Evolutionary conservation across 2,329 filamentous ascomycete genomes (phyloP).

Genomic region (Aspergillus pseudonomiae): DNA sequence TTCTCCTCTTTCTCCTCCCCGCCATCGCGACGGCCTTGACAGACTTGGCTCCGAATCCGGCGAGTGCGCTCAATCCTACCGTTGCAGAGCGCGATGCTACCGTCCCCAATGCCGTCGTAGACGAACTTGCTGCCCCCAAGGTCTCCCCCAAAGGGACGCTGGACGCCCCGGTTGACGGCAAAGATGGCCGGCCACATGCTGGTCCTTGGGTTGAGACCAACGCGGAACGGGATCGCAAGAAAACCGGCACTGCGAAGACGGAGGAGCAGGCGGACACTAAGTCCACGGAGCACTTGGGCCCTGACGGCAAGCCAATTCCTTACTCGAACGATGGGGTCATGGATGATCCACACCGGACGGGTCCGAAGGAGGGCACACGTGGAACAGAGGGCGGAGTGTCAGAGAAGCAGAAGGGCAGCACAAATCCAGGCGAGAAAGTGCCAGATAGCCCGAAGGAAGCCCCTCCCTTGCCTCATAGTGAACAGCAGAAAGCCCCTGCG

Average conservation of each 20-base stretch:
- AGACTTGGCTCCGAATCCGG: constrained; percentile 21
- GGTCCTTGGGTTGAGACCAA: constrained; percentile 68
- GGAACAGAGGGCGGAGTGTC: constrained; percentile 89
- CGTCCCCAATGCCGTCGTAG: constrained; percentile 21
- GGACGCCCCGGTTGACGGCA: constrained; percentile 86
- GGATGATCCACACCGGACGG: constrained; percentile 78
- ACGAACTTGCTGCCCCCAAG: constrained; percentile 23
- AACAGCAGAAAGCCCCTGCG: constrained; percentile 67
- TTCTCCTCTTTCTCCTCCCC: constrained; percentile 41
- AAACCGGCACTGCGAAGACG: constrained; percentile 38
- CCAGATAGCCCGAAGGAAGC: constrained; percentile 85
- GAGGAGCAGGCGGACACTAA: constrained; percentile 30
- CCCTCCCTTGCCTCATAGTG: constrained; percentile 78
- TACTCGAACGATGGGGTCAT: constrained; percentile 78
- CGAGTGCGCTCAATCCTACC: constrained; percentile 14
- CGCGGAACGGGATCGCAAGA: constrained; percentile 51
- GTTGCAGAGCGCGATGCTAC: constrained; percentile 13
- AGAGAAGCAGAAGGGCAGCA: constrained; percentile 78
- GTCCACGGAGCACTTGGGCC: constrained; percentile 44
- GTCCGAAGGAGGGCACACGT: constrained; percentile 81
- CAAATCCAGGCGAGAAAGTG: constrained; percentile 71
- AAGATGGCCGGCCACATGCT: constrained; percentile 89
- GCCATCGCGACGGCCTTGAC: constrained; percentile 33
- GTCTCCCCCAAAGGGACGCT: constrained; percentile 61
- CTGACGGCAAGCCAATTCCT: constrained; percentile 48